Conservation (phyloP, 441 rosid genomes). For the California macrophylla region DNA sequence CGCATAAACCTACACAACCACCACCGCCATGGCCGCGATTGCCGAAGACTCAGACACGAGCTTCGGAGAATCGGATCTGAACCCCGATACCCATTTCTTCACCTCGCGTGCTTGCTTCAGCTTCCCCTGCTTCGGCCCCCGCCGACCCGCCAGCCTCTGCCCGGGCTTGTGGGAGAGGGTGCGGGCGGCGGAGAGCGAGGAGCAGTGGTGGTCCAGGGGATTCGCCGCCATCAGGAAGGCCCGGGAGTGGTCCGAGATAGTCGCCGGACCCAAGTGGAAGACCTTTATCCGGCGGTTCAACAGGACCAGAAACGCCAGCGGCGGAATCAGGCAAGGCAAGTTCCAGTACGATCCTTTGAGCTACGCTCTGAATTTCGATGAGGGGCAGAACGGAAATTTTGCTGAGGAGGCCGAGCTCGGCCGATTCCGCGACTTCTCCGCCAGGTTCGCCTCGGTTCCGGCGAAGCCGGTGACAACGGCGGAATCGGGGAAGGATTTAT, state of each 20-base stretch:
- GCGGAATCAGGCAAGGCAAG: conserved; percentile 30
- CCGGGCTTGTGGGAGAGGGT: conserved; percentile 47
- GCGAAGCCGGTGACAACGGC: conserved; percentile 8
- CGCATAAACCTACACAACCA: neutral
- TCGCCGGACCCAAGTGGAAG: conserved; percentile 90
- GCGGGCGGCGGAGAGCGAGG: conserved; percentile 20
- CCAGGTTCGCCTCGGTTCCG: conserved; percentile 35
- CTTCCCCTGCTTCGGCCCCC: conserved; percentile 44
- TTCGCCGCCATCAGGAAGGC: conserved; percentile 32
- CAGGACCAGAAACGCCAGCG: conserved; percentile 32
- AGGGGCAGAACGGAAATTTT: conserved; percentile 23
- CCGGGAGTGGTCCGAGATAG: conserved; percentile 82
- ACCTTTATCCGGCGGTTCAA: conserved; percentile 70
- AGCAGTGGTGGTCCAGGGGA: conserved; percentile 39
- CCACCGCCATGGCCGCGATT: neutral
- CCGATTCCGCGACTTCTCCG: conserved; percentile 37
- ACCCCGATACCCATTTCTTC: conserved; percentile 20
- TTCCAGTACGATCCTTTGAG: conserved; percentile 74
- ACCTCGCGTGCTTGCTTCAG: conserved; percentile 35
- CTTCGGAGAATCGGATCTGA: conserved; percentile 13
- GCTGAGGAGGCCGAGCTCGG: conserved; percentile 27
- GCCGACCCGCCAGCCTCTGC: conserved; percentile 28
- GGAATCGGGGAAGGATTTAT: neutral
- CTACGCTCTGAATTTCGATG: conserved; percentile 58
- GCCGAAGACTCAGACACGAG: conserved; percentile 20